Evolutionary conservation across 2,329 filamentous ascomycete genomes (phyloP), one percentile per base, ranked within the genome.

Genomic region (Diaporthe aspalathi): DNA sequence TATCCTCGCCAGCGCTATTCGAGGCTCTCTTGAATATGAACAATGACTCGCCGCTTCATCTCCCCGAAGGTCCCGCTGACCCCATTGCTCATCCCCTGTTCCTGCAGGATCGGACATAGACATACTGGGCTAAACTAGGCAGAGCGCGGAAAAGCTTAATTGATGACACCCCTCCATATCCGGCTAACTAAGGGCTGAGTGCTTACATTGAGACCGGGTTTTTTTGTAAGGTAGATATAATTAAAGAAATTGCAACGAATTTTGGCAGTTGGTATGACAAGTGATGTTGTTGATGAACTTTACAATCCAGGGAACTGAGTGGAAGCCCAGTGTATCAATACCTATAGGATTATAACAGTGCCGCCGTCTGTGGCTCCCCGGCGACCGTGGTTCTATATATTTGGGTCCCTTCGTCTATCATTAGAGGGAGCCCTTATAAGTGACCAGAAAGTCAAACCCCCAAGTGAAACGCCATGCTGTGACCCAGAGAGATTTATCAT

Each of bases 401-500:
- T 38, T 7, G 53, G 56, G 50, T 50, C 27, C 53, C 53, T 32
- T n/a, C 17, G 43, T 68, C 67, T 60, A 68, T 43, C 43, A 50
- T 68, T 38, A 60, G 27, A 47, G 27, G 40, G 22, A 24, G 27
- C 9, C 1, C 60, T 29, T 52, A n/a, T n/a, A 29, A 17, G 24
- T 50, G 29, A 35, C 40, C 67, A 57, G 43, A 50, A 22, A 35
- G 24, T 17, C 32, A 32, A 60, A 32, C 56, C 40, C 45, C 60
- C 43, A 6, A 27, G 24, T 17, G 7, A 68, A 68, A 68, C 67
- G 45, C 67, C 67, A 52, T 43, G 67, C 67, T 68, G n/a, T n/a
- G 53, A 60, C 43, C 53, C 43, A 68, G 56, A 68, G 56, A 22
- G 29, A 24, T 22, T 60, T 54, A 38, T 54, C 20, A 43, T 49